A percentile compares a stretch with the other conserved stretches of the same genome.
phyloP scores from a whole-genome alignment of 208 protist species.

The Plasmodiophora brassicae region DNA sequence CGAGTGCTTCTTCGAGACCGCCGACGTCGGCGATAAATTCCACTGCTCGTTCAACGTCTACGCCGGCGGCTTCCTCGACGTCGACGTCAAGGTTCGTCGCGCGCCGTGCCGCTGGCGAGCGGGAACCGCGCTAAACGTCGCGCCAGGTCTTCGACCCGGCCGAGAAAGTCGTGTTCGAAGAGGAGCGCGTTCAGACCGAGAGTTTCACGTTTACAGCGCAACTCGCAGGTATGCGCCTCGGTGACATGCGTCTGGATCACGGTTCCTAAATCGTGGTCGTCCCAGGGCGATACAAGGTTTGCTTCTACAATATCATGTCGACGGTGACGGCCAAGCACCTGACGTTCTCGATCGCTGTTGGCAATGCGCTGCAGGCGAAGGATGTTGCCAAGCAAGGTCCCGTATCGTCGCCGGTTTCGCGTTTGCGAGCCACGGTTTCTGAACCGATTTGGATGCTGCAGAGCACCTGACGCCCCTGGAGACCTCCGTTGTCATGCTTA shows the following conservation, averaged over 20 bases:
- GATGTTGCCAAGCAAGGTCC: not conserved
- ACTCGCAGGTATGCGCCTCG: no score
- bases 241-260: no score
- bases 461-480: not conserved
- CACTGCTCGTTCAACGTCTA: not conserved
- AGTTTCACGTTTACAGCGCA: not conserved
- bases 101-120: not conserved
- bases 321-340: not conserved
- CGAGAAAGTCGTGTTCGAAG: not conserved
- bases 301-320: not conserved
- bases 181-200: not conserved
- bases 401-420: not conserved
- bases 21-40: not conserved
- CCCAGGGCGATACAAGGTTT: not conserved
- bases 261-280: no score
- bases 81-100: not conserved
- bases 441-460: not conserved
- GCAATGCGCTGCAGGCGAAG: not conserved
- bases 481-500: not conserved
- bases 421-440: not conserved
- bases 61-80: slow-evolving; percentile 3
- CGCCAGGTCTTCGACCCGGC: not conserved
- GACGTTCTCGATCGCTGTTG: not conserved
- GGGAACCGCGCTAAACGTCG: not conserved
- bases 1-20: not conserved